phyloP scores from a whole-genome alignment of 345 rosid species.

The sweet orange (Citrus sinensis) region DVS_A1.0 CM039162.1:31558001-31558500 shows the following conservation, averaged over 20 bases:
- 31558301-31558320: not conserved
- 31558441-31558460: constrained; percentile 34
- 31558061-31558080: constrained; percentile 36
- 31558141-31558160: constrained; percentile 23
- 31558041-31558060: constrained; percentile 9
- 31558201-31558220: constrained; percentile 5
- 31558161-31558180: constrained; percentile 16
- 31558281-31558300: not conserved
- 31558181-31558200: not conserved
- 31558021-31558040: not conserved
- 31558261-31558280: constrained; percentile 24
- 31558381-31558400: constrained; percentile 60
- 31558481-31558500: constrained; percentile 50
- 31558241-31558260: not conserved
- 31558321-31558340: constrained; percentile 33
- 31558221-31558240: constrained; percentile 17
- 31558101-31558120: constrained; percentile 35
- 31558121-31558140: constrained; percentile 29
- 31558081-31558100: constrained; percentile 16
- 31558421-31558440: constrained; percentile 46
- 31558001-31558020: constrained; percentile 25
- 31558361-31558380: constrained; percentile 41
- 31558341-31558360: constrained; percentile 58
- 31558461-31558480: constrained; percentile 44
- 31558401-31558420: constrained; percentile 33